Conservation (phyloP, 345 rosid species). For the Populus ilicifolia region DNA sequence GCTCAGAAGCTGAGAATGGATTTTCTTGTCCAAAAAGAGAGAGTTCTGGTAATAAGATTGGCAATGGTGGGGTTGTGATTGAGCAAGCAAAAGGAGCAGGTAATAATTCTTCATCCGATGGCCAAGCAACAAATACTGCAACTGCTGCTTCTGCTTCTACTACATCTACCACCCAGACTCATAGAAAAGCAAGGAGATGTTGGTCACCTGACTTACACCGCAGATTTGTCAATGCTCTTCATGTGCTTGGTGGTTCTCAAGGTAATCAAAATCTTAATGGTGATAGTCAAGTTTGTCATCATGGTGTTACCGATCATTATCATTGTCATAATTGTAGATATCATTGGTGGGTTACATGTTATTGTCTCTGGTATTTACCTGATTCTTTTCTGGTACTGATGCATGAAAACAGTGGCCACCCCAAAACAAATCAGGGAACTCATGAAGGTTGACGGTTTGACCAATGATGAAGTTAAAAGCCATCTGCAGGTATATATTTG, state of each 20-base stretch:
- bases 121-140: slow-evolving; percentile 24
- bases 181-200: slow-evolving; percentile 91
- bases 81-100: slow-evolving; percentile 35
- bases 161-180: slow-evolving; percentile 36
- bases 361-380: background rate
- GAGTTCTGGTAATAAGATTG: slow-evolving; percentile 15
- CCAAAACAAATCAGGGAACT: slow-evolving; percentile 97
- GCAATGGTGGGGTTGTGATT: slow-evolving; percentile 20
- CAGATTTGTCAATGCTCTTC: slow-evolving; percentile 90
- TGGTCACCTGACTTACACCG: slow-evolving; percentile 99
- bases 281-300: background rate
- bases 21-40: slow-evolving; percentile 38
- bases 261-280: slow-evolving; percentile 38
- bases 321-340: background rate
- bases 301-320: background rate
- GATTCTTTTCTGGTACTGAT: slow-evolving; percentile 14
- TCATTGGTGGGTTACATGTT: background rate
- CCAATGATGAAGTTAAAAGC: slow-evolving; percentile 99
- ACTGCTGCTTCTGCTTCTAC: slow-evolving; percentile 15
- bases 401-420: slow-evolving; percentile 62
- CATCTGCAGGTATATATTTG: slow-evolving; percentile 76
- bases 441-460: slow-evolving; percentile 99
- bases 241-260: slow-evolving; percentile 99
- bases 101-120: slow-evolving; percentile 35
- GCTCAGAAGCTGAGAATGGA: slow-evolving; percentile 38